These are phyloP conservation scores for Exophiala sideris DNA, from an alignment of 2,329 filamentous ascomycete genomes.

Conservation along the genomic window DNA sequence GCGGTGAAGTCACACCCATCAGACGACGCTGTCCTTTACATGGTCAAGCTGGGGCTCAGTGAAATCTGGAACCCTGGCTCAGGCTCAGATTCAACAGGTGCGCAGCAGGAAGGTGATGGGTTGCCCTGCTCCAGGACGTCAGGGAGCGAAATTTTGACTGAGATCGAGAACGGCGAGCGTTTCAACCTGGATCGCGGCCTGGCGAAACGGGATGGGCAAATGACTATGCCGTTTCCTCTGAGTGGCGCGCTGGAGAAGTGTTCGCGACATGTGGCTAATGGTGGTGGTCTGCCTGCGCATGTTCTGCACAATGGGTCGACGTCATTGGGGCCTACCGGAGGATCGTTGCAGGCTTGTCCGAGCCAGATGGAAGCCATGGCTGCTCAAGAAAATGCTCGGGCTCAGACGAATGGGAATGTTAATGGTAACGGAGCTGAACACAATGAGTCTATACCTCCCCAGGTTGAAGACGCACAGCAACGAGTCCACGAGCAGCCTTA, in stretches of 20 bases:
- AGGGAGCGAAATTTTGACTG: slow-evolving; percentile 9
- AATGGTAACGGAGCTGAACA: no score
- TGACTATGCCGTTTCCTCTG: slow-evolving; percentile 23
- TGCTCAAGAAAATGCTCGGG: no score
- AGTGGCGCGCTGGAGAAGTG: slow-evolving; percentile 12
- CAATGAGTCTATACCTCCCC: no score
- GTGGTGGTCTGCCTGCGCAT: neutral
- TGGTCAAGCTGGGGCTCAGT: slow-evolving; percentile 7
- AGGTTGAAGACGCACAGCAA: no score
- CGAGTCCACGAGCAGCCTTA: no score
- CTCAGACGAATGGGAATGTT: no score
- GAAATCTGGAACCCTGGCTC: neutral
- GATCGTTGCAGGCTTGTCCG: no score
- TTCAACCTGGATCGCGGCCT: slow-evolving; percentile 5
- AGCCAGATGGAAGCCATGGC: no score
- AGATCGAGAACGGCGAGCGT: slow-evolving; percentile 8
- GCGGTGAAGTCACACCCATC: neutral
- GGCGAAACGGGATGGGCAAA: slow-evolving; percentile 11
- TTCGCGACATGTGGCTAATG: slow-evolving; percentile 1
- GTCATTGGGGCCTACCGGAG: neutral
- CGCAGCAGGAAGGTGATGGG: neutral
- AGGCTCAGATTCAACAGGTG: no score
- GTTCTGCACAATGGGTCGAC: neutral
- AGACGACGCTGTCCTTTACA: slow-evolving; percentile 10
- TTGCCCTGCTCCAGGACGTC: slow-evolving; percentile 2